Evolutionary conservation across 345 rosid genomes (phyloP), one percentile per base, ranked within the genome.

Genomic region (Adansonia digitata): DNA sequence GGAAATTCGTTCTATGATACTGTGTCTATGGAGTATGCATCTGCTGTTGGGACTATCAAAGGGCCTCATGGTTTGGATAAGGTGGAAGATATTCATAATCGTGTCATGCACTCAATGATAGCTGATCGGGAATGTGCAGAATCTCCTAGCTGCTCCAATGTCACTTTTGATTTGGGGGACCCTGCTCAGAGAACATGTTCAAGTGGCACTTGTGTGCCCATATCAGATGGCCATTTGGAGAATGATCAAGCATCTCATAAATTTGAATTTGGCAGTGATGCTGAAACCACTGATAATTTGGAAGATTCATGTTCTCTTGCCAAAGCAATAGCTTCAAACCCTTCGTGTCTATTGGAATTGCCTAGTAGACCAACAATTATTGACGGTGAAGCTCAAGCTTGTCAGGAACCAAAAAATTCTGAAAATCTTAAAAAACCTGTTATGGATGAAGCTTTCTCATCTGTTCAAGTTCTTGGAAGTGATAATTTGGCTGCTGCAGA

Each of bases 71-170:
- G 74, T 77, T 79, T 74, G 29, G 80, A 84, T 57, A 75, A 79
- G 67, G 78, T 71, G 37, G 88, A 84, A 77, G 82, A 72, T 31
- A 20, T 63, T 26, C 49, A 63, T 68, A 75, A 82, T 73, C 82
- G 29, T 43, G 78, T 52, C 66, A 26, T 70, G 46, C 49, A 60
- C 10, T 42, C 81, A 71, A 17, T 60, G 76, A 71, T 73, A 76
- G 12, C 74, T 34, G 81, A 79, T 70, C 74, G 69, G 45, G 87
- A 82, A 80, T 79, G 67, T 81, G 80, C 71, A 10, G 78, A 78
- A 74, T 87, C 88, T 51, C 88, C 86, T 77, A 75, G 85, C 71
- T 78, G 81, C 81, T 82, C 83, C 52, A 85, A 80, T 51, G 75
- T 79, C 78, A 83, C 85, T 60, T 82, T 77, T 7, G 88, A 82